Percentiles rank a stretch among this genome's conserved stretches.
These are phyloP conservation scores for Ilex paraguariensis DNA, from an alignment of 305 asterid species.

Conservation along the genomic window DNA sequence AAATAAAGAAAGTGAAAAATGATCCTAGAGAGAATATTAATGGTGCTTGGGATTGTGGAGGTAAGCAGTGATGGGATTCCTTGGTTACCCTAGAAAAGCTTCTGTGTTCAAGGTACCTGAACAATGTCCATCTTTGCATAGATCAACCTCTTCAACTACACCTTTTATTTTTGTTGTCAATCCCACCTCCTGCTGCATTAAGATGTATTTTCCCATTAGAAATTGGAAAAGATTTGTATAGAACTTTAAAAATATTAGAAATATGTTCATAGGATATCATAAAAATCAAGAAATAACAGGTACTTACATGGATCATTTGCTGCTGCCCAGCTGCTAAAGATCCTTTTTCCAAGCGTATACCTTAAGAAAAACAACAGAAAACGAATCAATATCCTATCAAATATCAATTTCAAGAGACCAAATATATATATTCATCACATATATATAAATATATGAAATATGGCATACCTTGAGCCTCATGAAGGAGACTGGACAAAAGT, in stretches of 20 bases:
- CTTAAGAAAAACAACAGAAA: conserved; percentile 16
- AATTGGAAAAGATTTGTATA: too few species aligned
- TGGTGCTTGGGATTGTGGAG: conserved; percentile 69
- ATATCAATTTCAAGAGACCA: neutral
- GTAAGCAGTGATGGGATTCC: conserved; percentile 54
- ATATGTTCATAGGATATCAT: neutral
- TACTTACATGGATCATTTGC: conserved; percentile 26
- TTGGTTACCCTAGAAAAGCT: conserved; percentile 26
- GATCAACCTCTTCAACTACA: conserved; percentile 15
- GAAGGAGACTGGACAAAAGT: conserved; percentile 38
- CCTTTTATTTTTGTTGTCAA: conserved; percentile 14
- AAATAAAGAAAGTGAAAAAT: neutral
- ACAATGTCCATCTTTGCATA: conserved; percentile 18
- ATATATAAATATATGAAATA: neutral
- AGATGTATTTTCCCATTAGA: neutral
- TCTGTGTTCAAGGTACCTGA: conserved; percentile 53
- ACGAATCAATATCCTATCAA: neutral
- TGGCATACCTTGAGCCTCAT: conserved; percentile 49
- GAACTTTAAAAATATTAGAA: too few species aligned
- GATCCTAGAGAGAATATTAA: conserved; percentile 9
- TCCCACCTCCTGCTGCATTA: neutral
- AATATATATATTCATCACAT: neutral
- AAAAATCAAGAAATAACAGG: neutral
- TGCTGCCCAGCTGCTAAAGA: conserved; percentile 13
- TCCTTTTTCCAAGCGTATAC: conserved; percentile 34